A percentile compares a stretch with the other conserved stretches of the same genome.
These are phyloP conservation scores for Polyporus arcularius DNA, from an alignment of 768 basidiomycete species.

Conservation along the genomic window DNA sequence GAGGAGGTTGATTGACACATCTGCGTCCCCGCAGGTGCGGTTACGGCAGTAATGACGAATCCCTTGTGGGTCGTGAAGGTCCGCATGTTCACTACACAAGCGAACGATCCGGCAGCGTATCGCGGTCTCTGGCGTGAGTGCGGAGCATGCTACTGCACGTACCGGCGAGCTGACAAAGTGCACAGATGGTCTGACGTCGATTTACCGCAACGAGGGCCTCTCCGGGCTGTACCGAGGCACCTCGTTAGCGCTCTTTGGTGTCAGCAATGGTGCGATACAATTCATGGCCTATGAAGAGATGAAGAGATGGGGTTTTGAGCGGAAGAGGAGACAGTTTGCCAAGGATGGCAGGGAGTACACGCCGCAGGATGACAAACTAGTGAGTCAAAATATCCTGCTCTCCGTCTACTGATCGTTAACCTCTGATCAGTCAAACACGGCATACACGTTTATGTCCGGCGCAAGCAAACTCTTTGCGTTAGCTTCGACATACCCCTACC, in stretches of 20 bases:
- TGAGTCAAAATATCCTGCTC: conserved; percentile 40
- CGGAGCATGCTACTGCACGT: conserved; percentile 8
- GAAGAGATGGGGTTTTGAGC: conserved; percentile 86
- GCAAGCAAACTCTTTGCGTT: conserved; percentile 87
- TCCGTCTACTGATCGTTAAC: not conserved
- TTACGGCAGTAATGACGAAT: conserved; percentile 92
- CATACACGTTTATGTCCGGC: conserved; percentile 92
- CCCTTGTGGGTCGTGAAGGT: conserved; percentile 98
- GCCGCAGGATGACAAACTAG: conserved; percentile 81
- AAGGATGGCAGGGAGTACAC: conserved; percentile 66
- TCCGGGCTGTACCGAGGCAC: conserved; percentile 87
- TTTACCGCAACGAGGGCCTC: conserved; percentile 73
- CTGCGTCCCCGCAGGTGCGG: conserved; percentile 62
- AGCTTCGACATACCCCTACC: conserved; percentile 90
- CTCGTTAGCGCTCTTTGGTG: conserved; percentile 84
- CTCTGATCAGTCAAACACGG: conserved; percentile 71
- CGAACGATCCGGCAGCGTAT: conserved; percentile 72
- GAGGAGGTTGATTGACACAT: conserved; percentile 6
- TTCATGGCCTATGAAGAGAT: conserved; percentile 97
- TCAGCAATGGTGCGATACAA: conserved; percentile 92
- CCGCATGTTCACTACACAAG: conserved; percentile 86
- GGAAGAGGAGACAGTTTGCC: conserved; percentile 64
- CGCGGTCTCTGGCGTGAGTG: conserved; percentile 73
- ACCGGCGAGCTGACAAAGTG: not conserved
- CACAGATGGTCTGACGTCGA: conserved; percentile 70